Conservation (phyloP, 306 rosid genomes). For the Vicia faba region DNA sequence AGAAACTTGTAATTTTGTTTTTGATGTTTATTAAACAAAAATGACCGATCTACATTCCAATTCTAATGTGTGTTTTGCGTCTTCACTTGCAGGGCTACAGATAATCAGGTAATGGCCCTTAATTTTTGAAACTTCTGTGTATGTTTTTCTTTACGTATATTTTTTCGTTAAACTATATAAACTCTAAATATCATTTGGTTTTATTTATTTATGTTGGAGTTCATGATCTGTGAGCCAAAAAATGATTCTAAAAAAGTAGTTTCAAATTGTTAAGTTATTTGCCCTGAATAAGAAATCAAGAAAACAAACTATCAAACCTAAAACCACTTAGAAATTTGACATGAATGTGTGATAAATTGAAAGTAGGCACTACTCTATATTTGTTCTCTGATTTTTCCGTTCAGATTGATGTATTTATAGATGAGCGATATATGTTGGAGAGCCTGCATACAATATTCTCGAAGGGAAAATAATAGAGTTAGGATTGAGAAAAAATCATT, state of each 20-base stretch:
- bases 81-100: constrained; percentile 80
- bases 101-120: constrained; percentile 76
- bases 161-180: background rate
- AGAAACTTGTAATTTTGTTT: background rate
- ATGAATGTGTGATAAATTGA: constrained; percentile 23
- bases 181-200: constrained; percentile 4
- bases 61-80: constrained; percentile 35
- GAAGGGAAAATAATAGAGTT: no score
- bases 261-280: background rate
- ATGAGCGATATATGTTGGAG: constrained; percentile 21
- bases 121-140: constrained; percentile 16
- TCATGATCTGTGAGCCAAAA: constrained; percentile 27
- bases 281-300: constrained; percentile 14
- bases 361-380: constrained; percentile 12
- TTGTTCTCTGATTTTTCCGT: constrained; percentile 10
- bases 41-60: constrained; percentile 24
- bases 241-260: background rate
- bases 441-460: no score
- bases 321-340: background rate
- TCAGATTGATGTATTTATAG: constrained; percentile 26
- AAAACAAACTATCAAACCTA: background rate
- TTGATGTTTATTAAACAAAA: constrained; percentile 4
- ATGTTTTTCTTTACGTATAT: constrained; percentile 6
- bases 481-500: background rate
- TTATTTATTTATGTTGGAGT: background rate